Evolutionary conservation across 2,329 filamentous ascomycete genomes (phyloP), one percentile per base, ranked within the genome.

Genomic region (Curvularia sp.): DNA sequence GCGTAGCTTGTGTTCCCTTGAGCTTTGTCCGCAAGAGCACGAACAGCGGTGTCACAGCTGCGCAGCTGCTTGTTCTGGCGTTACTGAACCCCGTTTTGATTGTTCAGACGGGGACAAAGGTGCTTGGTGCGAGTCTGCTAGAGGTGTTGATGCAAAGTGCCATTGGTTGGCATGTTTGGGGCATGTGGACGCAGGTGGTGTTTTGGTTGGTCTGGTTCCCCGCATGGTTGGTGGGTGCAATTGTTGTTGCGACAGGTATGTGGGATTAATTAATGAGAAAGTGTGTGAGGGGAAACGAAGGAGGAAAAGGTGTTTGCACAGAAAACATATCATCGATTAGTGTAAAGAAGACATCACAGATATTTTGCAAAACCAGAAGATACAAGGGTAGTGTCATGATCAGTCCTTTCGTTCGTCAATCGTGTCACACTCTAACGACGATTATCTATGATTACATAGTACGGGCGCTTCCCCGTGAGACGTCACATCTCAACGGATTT

Each of bases 141-240:
- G 72, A 85, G 2, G 82, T 95, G 2, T 77, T 97, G 51, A 83
- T 83, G 28, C 84, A 90, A 73, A 91, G 92, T 1, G 91, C 90
- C 5, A 93, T 95, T 74, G 93, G 91, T 0, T 97, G 93, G 93
- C 86, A 92, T 71, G 88, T 97, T 12, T 93, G 89, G 86, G 92
- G 92, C 1, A 87, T 95, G 84, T 96, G 93, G 81, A 96, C 93
- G 1, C 89, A 91, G 59, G 87, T 97, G 18, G 87, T 96, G 10
- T 85, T 97, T n/a, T 97, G 93, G 91, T 90, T 92, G 74, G 88
- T 97, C 43, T 97, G 93, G 93, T 95, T 92, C 90, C 93, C 93
- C 0, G 92, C 92, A 7, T 97, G 93, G 93, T 76, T 95, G 38
- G 85, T 88, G 6, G 90, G 81, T 15, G 61, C 60, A 10, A 66